Conservation (phyloP, 208 protist species). For the Trypanosoma vivax region DNA sequence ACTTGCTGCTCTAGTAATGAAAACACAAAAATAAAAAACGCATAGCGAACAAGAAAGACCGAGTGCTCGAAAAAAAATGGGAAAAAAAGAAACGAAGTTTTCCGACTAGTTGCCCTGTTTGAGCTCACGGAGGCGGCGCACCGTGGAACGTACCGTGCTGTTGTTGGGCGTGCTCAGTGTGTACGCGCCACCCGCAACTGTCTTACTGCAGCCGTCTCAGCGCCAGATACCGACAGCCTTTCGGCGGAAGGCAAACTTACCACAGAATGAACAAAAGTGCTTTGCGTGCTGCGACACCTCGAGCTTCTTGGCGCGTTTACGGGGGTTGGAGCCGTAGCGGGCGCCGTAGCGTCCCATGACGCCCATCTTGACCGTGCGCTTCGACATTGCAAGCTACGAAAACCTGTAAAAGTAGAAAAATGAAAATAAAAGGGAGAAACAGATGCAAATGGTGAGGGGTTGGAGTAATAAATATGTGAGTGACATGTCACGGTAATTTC, state of each 20-base stretch:
- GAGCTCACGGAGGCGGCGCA: conserved; percentile 97
- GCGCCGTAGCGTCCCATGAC: conserved; percentile 99
- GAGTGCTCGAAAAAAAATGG: conserved; percentile 3
- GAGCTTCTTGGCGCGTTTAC: conserved; percentile 99
- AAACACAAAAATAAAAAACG: conserved; percentile 5
- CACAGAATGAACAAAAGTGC: conserved; percentile 99
- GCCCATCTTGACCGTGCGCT: conserved; percentile 99
- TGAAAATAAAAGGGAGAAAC: conserved; percentile 17
- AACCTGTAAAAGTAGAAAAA: conserved; percentile 7
- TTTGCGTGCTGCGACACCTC: conserved; percentile 97
- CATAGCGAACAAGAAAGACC: conserved; percentile 8
- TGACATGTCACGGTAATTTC: too few species aligned
- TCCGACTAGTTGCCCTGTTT: conserved; percentile 20
- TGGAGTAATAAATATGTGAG: conserved; percentile 11
- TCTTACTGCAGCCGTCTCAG: conserved; percentile 96
- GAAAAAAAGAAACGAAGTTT: conserved; percentile 6
- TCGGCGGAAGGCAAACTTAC: conserved; percentile 96
- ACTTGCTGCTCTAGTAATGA: too few species aligned
- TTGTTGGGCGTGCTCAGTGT: conserved; percentile 94
- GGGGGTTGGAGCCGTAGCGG: conserved; percentile 98
- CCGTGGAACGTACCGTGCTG: conserved; percentile 95
- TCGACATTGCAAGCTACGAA: conserved; percentile 78
- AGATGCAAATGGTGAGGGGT: conserved; percentile 12
- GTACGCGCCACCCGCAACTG: conserved; percentile 97
- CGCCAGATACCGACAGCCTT: conserved; percentile 98